phyloP scores from a whole-genome alignment of 768 basidiomycete genomes.

The Suillus plorans region DNA sequence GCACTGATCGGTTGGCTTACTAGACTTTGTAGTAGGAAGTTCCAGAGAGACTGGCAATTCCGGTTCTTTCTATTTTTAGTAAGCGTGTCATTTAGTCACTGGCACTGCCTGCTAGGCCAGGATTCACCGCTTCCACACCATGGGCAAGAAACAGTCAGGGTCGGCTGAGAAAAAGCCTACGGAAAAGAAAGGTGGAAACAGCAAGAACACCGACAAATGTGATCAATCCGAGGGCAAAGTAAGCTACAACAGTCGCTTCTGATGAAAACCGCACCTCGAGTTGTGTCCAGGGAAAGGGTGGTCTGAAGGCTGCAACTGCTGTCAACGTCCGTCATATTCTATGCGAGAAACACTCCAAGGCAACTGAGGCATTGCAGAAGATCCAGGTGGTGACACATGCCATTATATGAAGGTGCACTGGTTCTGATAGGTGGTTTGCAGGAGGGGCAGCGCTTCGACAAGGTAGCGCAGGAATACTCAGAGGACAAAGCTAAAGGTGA shows the following conservation, averaged over 20 bases:
- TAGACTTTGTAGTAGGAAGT: not conserved
- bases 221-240: conserved; percentile 17
- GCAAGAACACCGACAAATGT: conserved; percentile 19
- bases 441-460: conserved; percentile 83
- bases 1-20: not conserved
- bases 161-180: not conserved
- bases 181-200: conserved; percentile 11
- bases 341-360: conserved; percentile 85
- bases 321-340: conserved; percentile 86
- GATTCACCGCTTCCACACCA: not conserved
- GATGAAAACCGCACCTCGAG: conserved; percentile 4
- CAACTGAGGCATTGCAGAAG: conserved; percentile 74
- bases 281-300: conserved; percentile 47
- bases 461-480: conserved; percentile 87
- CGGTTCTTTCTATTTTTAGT: not conserved
- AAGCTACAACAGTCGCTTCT: conserved; percentile 1
- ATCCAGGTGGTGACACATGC: conserved; percentile 53
- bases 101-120: too few relatives aligned
- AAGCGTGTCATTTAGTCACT: not conserved
- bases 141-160: conserved; percentile 5
- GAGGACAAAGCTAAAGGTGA: conserved; percentile 89
- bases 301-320: conserved; percentile 75
- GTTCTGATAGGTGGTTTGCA: conserved; percentile 25
- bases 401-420: not conserved
- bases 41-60: too few relatives aligned